Conservation (phyloP, 371 early-diverging fungal genomes). For the Choanephora cucurbitarum region DNA sequence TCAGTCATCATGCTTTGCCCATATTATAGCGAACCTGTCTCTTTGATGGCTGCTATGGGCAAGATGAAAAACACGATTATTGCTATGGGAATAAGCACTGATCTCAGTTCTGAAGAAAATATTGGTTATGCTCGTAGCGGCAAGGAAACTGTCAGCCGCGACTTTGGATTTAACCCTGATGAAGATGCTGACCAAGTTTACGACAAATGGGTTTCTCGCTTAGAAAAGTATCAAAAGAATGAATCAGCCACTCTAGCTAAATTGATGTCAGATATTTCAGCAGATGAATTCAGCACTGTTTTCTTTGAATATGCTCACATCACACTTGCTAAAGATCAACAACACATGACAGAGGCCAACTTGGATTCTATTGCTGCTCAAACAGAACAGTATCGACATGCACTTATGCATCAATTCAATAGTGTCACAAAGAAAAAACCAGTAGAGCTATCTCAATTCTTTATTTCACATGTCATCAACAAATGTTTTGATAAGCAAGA, state of each 20-base stretch:
- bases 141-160: constrained; percentile 23
- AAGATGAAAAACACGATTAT: constrained; percentile 57
- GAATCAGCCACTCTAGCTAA: constrained; percentile 21
- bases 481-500: constrained; percentile 49
- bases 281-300: constrained; percentile 30
- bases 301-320: constrained; percentile 32
- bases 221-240: constrained; percentile 30
- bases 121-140: constrained; percentile 41
- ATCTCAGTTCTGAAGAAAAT: constrained; percentile 20
- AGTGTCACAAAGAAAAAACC: constrained; percentile 18
- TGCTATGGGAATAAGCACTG: constrained; percentile 44
- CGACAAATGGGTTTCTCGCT: constrained; percentile 30
- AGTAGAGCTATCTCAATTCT: constrained; percentile 51
- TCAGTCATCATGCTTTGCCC: constrained; percentile 60
- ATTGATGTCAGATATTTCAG: constrained; percentile 22
- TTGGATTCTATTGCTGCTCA: constrained; percentile 9
- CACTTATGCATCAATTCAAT: constrained; percentile 6
- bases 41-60: constrained; percentile 69
- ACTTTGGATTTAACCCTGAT: constrained; percentile 7
- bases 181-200: constrained; percentile 22
- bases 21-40: constrained; percentile 66
- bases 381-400: constrained; percentile 21
- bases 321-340: constrained; percentile 4
- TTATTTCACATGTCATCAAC: constrained; percentile 42
- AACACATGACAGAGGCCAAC: constrained; percentile 16